Evolutionary conservation across 257 asterid genomes (phyloP).

Genomic region (Gardenia jasminoides): DNA sequence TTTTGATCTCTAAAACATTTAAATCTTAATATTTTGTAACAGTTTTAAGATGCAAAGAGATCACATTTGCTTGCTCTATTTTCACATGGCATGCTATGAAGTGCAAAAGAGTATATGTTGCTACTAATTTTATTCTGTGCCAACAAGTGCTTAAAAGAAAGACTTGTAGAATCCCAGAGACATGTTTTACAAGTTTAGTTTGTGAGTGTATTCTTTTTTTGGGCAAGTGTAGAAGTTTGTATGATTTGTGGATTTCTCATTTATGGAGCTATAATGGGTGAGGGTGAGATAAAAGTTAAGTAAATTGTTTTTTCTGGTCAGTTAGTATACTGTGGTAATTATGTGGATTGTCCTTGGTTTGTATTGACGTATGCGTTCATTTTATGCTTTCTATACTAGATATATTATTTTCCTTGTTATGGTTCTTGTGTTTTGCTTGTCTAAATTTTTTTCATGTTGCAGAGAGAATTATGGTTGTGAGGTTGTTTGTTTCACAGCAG

Average conservation of each 20-base stretch:
- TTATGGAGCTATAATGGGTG: neutral
- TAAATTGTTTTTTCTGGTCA: neutral
- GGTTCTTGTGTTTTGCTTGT: neutral
- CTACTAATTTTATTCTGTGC: neutral
- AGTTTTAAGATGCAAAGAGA: no score
- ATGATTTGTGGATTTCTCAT: neutral
- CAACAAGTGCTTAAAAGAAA: neutral
- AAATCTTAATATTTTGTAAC: no score
- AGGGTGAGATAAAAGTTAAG: neutral
- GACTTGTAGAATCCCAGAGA: neutral
- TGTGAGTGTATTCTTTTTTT: no score
- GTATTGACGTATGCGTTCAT: neutral
- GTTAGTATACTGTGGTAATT: neutral
- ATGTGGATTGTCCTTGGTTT: neutral
- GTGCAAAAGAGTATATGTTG: neutral
- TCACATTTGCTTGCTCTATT: neutral
- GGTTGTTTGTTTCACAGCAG: slow-evolving; percentile 96
- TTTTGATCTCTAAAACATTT: neutral
- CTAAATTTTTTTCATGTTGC: slow-evolving; percentile 23
- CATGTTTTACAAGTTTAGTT: neutral
- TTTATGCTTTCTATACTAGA: neutral
- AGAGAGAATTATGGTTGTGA: slow-evolving; percentile 94
- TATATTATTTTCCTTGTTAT: neutral
- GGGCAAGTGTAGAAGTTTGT: neutral
- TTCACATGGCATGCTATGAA: neutral